Base-by-base conservation (phyloP, 495 filamentous ascomycete species). In the Podospora bellae-mahoneyi region DNA sequence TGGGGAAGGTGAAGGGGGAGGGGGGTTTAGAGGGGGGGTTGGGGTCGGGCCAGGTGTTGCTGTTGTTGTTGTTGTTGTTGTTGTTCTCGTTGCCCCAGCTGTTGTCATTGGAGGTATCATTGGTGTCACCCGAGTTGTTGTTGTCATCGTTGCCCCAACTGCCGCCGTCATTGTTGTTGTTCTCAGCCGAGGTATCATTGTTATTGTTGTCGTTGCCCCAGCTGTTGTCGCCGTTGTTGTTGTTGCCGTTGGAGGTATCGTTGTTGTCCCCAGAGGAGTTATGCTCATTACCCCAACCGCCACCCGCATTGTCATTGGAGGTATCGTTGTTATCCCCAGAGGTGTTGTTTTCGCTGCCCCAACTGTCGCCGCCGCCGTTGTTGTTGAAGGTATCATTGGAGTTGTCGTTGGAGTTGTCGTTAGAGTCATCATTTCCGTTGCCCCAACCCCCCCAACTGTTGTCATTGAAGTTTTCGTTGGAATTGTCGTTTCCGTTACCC, bases 51-150 rank as follows among this genome's bases (percentile, higher is more conserved):
- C n/a, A 20, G 44, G 16, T 26, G 44, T 16, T 48, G 62, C 23
- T 64, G 4, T 5, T 18, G n/a, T 13, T 19, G 20, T 64, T 48
- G 34, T 54, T 16, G 62, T 71, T 64, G 44, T 55, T 72, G 32
- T 55, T 55, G 18, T 19, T 53, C 19, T 16, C 39, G 44, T 60
- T 32, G 28, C 30, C 59, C 48, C 57, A 34, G 26, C 66, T 65
- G 66, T 68, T 72, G 48, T 65, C 66, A 39, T 64, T 67, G 44
- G 56, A 18, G 30, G 34, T 64, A 20, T 62, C 63, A 26, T 59
- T 56, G 58, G 19, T 54, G 20, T 59, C 64, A 0, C 58, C 23
- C 9, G 16, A 28, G 60, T 20, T 61, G 71, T 73, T 71, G 57
- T 20, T 61, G 71, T 73, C 69, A 48, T 68, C 62, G 13, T 44